A percentile compares a stretch with the other conserved stretches of the same genome.
phyloP scores from a whole-genome alignment of 306 rosid species.

The Inga laurina region DNA sequence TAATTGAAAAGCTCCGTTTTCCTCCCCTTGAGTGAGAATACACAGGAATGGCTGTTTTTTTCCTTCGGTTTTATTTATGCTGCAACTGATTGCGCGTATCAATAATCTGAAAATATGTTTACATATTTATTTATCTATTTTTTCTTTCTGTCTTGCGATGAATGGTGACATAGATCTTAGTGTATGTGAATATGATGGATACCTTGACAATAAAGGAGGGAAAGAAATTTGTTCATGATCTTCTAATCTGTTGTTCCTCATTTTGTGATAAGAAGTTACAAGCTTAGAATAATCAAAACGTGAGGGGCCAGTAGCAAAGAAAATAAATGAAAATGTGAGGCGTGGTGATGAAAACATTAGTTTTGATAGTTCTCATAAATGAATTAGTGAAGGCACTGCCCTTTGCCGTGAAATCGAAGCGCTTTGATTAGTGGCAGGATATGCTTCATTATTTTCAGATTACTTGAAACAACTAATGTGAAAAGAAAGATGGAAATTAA shows the following conservation, averaged over 20 bases:
- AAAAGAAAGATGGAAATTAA: no score
- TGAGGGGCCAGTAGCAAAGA: not conserved
- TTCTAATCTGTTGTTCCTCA: no score
- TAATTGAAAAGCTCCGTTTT: not conserved
- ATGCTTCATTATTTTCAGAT: no score
- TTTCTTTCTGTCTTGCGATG: not conserved
- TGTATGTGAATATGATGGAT: not conserved
- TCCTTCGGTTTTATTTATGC: not conserved
- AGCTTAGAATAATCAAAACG: not conserved
- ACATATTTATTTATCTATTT: not conserved
- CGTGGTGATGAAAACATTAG: no score
- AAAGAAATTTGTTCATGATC: no score
- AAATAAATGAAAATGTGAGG: no score
- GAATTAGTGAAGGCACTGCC: no score
- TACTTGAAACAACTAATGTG: no score
- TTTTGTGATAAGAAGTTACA: not conserved
- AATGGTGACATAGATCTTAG: not conserved
- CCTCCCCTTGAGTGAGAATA: not conserved
- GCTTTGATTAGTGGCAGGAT: no score
- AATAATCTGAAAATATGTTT: not conserved
- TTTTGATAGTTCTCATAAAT: no score
- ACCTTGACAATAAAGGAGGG: not conserved
- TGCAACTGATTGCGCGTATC: not conserved
- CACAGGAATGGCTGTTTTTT: not conserved
- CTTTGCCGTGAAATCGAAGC: no score